These are phyloP conservation scores for Malassezia globosa DNA, from an alignment of 1,284 basidiomycete species.

Conservation along the genomic window DNA sequence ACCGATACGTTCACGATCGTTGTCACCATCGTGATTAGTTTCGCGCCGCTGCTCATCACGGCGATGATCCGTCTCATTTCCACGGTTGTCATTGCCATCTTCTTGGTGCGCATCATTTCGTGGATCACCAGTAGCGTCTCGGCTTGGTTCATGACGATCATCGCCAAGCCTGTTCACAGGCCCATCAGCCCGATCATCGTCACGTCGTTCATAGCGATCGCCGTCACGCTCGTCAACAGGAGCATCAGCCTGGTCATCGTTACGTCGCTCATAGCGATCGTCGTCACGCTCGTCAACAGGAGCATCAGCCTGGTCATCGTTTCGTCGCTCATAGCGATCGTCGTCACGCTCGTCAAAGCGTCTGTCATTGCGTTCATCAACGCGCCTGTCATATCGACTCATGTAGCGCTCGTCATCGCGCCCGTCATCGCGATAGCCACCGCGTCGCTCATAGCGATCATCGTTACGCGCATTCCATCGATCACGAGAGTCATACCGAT, in stretches of 20 bases:
- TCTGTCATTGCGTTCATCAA: not conserved
- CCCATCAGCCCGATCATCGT: not conserved
- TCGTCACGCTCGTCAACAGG: not conserved
- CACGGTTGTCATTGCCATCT: not conserved
- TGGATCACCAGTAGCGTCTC: no score
- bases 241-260: not conserved
- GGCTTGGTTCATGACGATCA: no score
- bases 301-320: not conserved
- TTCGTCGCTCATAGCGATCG: no score
- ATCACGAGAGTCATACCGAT: not conserved
- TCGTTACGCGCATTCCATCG: not conserved
- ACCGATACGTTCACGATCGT: no score
- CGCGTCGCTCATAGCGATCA: not conserved
- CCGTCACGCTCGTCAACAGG: not conserved
- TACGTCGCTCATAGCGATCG: not conserved
- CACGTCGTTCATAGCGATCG: not conserved
- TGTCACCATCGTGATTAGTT: not conserved
- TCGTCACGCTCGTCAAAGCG: conserved; percentile 3
- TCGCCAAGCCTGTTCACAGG: not conserved
- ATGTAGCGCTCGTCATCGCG: conserved; percentile 1
- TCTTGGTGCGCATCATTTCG: not conserved
- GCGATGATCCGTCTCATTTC: not conserved
- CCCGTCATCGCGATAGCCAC: conserved; percentile 1
- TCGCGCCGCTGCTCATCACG: conserved; percentile 2
- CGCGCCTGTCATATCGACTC: no score